Base-by-base conservation (phyloP, 192 early-diverging fungal genomes). In the Rhizophagus clarus region DNA sequence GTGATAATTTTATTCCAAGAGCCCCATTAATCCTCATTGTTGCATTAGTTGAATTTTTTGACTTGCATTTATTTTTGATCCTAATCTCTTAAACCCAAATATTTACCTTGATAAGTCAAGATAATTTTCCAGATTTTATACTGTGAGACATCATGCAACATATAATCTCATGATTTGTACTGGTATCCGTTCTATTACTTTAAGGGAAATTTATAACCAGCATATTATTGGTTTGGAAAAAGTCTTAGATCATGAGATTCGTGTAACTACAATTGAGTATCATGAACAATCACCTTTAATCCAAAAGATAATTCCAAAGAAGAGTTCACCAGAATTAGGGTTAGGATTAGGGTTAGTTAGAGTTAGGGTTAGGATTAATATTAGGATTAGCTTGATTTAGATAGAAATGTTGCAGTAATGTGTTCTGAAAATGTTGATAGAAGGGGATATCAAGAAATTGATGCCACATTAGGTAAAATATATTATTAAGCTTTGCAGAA, bases 11-110 rank as follows among this genome's bases (percentile, higher is more conserved):
- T 37, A 68, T 68, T 37, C 34, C 31, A 68, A 68, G 67, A 37
- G 31, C 31, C 14, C 67, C 67, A 68, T 68, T 68, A 68, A 68
- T 68, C 37, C 67, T 68, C 31, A 68, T 68, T 12, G 5, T 11
- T 68, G 31, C 37, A 68, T 68, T 68, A 68, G 67, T 68, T 68
- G 67, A 68, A 9, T 37, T 29, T 68, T 68, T 68, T 29, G 37
- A 68, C 15, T 68, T 68, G 34, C 34, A 34, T 7, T 37, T 9
- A 17, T 15, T 32, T 68, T 68, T 62, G 61, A 62, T 62, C 4
- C 22, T 20, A 32, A 37, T 37, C 67, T 68, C 67, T 68, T 68
- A 68, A 68, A 68, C 5, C 67, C 34, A n/a, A n/a, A n/a, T n/a
- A 68, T 68, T 68, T 68, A 20, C 15, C 12, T 68, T 68, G 67